Evolutionary conservation across 2,329 filamentous ascomycete species (phyloP).

Genomic region (Byssoonygena ceratinophila): DNA sequence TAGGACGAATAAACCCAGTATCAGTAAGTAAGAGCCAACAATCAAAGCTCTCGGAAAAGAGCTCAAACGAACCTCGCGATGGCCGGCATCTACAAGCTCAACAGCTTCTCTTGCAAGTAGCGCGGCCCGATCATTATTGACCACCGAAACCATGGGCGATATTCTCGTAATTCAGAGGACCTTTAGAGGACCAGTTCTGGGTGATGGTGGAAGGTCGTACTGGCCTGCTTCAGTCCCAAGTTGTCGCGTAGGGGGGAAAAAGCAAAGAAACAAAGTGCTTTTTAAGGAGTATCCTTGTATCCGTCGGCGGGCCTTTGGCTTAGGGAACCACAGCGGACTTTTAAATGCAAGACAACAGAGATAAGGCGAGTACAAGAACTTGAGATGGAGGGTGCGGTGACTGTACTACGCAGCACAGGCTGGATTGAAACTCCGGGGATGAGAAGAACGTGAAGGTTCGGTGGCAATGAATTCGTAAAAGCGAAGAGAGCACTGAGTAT

Average conservation of each 20-base stretch:
- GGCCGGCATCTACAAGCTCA: slow-evolving; percentile 37
- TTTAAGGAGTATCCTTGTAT: not conserved
- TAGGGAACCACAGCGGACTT: not conserved
- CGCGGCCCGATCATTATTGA: slow-evolving; percentile 38
- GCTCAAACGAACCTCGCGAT: slow-evolving; percentile 32
- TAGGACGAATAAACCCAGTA: slow-evolving; percentile 16
- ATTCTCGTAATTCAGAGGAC: too few relatives aligned
- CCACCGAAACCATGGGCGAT: slow-evolving; percentile 34
- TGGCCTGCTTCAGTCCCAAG: not conserved
- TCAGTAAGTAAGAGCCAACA: slow-evolving; percentile 9
- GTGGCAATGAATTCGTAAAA: not conserved
- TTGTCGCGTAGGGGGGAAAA: not conserved
- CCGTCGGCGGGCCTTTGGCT: not conserved
- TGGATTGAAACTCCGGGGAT: slow-evolving; percentile 7
- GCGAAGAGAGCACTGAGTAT: not conserved
- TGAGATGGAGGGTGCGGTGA: not conserved
- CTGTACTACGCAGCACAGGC: slow-evolving; percentile 2
- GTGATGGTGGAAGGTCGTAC: not conserved
- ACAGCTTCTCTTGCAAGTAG: slow-evolving; percentile 39
- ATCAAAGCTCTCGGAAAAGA: not conserved
- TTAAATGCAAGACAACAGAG: slow-evolving; percentile 1
- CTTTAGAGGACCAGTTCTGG: too few relatives aligned
- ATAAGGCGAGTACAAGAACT: not conserved
- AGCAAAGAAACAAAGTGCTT: not conserved
- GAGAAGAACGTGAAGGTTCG: not conserved